Evolutionary conservation across 2,329 filamentous ascomycete genomes (phyloP).

Genomic region (Lecanosticta acicola): DNA sequence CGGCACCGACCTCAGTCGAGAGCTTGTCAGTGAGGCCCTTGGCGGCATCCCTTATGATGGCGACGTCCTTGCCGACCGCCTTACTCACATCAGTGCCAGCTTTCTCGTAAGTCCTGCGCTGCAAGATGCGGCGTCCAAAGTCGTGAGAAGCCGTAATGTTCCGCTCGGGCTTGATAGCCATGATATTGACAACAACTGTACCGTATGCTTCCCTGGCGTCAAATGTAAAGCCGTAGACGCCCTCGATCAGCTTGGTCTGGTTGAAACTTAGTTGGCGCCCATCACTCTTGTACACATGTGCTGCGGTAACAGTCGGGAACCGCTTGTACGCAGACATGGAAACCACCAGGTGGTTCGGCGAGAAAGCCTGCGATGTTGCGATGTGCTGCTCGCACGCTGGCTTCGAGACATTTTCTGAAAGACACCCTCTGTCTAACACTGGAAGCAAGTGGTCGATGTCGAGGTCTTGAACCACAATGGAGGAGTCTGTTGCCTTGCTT

Average conservation of each 20-base stretch:
- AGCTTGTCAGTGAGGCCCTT: constrained; percentile 20
- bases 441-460: constrained; percentile 29
- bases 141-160: constrained; percentile 23
- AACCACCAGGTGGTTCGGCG: constrained; percentile 26
- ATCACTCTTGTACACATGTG: constrained; percentile 6
- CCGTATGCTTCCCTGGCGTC: constrained; percentile 25
- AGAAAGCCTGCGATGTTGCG: constrained; percentile 9
- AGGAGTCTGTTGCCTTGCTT: constrained; percentile 10
- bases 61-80: constrained; percentile 25
- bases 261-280: constrained; percentile 16
- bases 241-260: constrained; percentile 26
- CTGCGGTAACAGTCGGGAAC: constrained; percentile 4
- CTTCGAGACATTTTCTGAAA: neutral
- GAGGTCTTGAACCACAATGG: constrained; percentile 16
- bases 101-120: constrained; percentile 23
- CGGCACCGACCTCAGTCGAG: constrained; percentile 20
- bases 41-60: constrained; percentile 20
- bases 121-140: constrained; percentile 24
- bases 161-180: constrained; percentile 16
- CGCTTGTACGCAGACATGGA: constrained; percentile 18
- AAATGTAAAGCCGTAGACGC: constrained; percentile 26
- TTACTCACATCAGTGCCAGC: constrained; percentile 26
- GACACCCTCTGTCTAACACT: neutral
- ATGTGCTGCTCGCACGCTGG: neutral
- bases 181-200: constrained; percentile 19